Conservation (phyloP, 106 monocot species). For the Iris macrosiphon region DNA sequence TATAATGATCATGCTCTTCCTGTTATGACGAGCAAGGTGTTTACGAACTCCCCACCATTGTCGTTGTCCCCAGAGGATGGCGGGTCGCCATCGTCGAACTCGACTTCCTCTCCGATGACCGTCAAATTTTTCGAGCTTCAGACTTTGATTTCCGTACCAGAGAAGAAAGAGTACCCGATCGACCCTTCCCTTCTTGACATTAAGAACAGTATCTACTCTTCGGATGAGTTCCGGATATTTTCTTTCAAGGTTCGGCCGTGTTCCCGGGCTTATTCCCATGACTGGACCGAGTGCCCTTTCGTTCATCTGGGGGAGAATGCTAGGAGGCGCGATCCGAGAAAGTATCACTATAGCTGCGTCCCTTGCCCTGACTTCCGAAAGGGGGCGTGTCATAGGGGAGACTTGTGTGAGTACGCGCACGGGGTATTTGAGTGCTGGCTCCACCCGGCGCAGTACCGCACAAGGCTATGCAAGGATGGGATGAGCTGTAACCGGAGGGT, state of each 20-base stretch:
- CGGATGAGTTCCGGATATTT: constrained; percentile 12
- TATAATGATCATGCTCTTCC: not conserved
- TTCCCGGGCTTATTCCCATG: constrained; percentile 10
- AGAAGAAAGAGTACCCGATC: constrained; percentile 11
- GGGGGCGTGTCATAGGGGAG: constrained; percentile 5
- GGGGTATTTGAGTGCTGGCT: constrained; percentile 16
- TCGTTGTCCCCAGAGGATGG: constrained; percentile 4
- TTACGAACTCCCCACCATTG: not conserved
- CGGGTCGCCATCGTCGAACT: constrained; percentile 1
- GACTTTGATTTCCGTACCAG: not conserved
- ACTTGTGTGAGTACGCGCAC: constrained; percentile 11
- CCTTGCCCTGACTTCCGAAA: constrained; percentile 12
- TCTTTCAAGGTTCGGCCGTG: constrained; percentile 12
- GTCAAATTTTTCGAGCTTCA: not conserved
- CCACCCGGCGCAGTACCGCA: constrained; percentile 12
- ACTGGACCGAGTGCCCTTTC: constrained; percentile 12
- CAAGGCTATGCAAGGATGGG: constrained; percentile 10
- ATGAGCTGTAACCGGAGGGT: constrained; percentile 3
- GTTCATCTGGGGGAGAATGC: constrained; percentile 13
- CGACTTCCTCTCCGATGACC: constrained; percentile 1
- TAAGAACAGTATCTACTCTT: constrained; percentile 2
- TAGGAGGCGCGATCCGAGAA: constrained; percentile 5
- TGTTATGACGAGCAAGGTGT: not conserved
- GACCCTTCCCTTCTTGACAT: constrained; percentile 8
- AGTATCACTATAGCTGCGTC: constrained; percentile 15